phyloP scores from a whole-genome alignment of 805 yeast species.

The Candida vartiovaarae region DNA sequence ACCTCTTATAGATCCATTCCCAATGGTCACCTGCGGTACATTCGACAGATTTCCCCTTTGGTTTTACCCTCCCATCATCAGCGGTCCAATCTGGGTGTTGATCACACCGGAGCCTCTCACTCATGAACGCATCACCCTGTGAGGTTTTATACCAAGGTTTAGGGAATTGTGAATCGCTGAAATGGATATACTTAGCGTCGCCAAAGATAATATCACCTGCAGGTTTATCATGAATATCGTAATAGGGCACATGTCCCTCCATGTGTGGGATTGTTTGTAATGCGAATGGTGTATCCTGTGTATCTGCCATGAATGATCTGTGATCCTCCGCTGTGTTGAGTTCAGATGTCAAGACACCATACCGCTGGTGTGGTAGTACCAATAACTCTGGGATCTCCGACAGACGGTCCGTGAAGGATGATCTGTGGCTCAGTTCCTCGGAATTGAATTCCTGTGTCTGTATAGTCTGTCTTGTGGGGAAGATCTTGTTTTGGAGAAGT shows the following conservation, averaged over 20 bases:
- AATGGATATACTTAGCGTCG: constrained; percentile 45
- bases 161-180: constrained; percentile 58
- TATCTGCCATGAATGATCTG: constrained; percentile 34
- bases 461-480: constrained; percentile 18
- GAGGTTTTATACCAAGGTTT: constrained; percentile 50
- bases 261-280: constrained; percentile 13
- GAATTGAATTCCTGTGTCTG: constrained; percentile 7
- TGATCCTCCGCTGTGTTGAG: constrained; percentile 32
- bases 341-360: constrained; percentile 48
- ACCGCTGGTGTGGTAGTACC: constrained; percentile 42
- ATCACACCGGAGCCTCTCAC: constrained; percentile 12
- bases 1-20: constrained; percentile 15
- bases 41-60: constrained; percentile 8
- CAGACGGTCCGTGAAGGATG: constrained; percentile 6
- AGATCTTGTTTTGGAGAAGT: constrained; percentile 30
- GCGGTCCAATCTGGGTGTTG: constrained; percentile 10
- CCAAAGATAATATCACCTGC: constrained; percentile 18
- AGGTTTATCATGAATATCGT: constrained; percentile 10
- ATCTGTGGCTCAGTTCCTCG: not conserved
- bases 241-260: constrained; percentile 13
- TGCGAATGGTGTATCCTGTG: constrained; percentile 33
- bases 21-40: constrained; percentile 19
- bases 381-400: constrained; percentile 20
- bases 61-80: constrained; percentile 6
- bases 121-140: constrained; percentile 9